phyloP scores from a whole-genome alignment of 2,329 filamentous ascomycete genomes.

The Trichoderma atroviride region DNA sequence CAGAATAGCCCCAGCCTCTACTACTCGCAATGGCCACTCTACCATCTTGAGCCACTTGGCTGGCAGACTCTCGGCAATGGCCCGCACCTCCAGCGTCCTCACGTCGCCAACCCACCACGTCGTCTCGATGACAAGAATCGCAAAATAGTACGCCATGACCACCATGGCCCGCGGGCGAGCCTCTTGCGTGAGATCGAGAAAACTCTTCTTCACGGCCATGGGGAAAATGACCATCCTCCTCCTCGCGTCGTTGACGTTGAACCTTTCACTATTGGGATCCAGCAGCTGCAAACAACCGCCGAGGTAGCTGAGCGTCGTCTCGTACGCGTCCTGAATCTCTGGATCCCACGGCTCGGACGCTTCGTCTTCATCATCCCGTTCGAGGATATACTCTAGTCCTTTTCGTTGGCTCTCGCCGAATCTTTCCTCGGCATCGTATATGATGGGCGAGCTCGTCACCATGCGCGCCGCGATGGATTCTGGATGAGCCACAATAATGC shows the following conservation, averaged over 20 bases:
- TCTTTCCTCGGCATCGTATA: slow-evolving; percentile 24
- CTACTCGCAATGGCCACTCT: slow-evolving; percentile 20
- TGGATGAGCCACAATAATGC: slow-evolving; percentile 15
- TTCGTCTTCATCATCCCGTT: slow-evolving; percentile 24
- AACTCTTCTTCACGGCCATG: slow-evolving; percentile 26
- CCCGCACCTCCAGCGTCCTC: slow-evolving; percentile 22
- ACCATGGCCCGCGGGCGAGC: slow-evolving; percentile 25
- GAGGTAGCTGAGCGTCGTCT: slow-evolving; percentile 30
- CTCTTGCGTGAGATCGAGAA: slow-evolving; percentile 24
- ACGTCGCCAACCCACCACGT: slow-evolving; percentile 27
- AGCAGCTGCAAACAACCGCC: slow-evolving; percentile 21
- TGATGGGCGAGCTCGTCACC: slow-evolving; percentile 26
- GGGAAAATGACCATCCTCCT: slow-evolving; percentile 27
- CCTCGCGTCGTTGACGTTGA: slow-evolving; percentile 11
- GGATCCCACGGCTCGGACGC: slow-evolving; percentile 28
- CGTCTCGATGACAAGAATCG: slow-evolving; percentile 21
- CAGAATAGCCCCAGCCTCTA: not conserved
- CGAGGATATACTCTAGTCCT: slow-evolving; percentile 27
- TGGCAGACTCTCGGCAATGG: slow-evolving; percentile 17
- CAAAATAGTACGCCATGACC: slow-evolving; percentile 29
- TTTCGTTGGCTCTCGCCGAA: slow-evolving; percentile 22
- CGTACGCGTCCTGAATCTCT: slow-evolving; percentile 30
- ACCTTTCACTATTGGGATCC: not conserved
- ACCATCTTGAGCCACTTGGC: slow-evolving; percentile 23
- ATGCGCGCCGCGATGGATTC: slow-evolving; percentile 23